A percentile compares a stretch with the other conserved stretches of the same genome.
These are phyloP conservation scores for Xylaria sp. DNA, from an alignment of 2,329 filamentous ascomycete genomes.

Conservation along the genomic window DNA sequence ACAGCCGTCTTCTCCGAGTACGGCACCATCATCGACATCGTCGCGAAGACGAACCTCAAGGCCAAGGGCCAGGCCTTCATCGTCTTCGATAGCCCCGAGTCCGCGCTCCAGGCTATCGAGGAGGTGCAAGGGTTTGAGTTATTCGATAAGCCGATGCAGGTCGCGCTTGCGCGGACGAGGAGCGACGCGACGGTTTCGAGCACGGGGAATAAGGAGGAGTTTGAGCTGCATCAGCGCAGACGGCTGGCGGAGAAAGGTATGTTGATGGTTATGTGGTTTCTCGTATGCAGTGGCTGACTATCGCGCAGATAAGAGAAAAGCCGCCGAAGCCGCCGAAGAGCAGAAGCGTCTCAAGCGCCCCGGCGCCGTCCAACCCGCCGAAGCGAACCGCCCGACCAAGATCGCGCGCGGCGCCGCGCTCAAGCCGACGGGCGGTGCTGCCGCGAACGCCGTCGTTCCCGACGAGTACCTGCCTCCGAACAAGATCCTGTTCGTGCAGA, in stretches of 20 bases:
- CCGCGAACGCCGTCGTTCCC: constrained; percentile 70
- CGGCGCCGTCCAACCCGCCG: constrained; percentile 40
- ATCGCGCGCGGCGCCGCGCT: constrained; percentile 65
- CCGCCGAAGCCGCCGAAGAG: constrained; percentile 70
- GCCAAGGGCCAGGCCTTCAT: constrained; percentile 95
- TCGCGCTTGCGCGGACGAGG: constrained; percentile 73
- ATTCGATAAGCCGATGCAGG: constrained; percentile 82
- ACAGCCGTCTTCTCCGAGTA: constrained; percentile 80
- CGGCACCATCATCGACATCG: constrained; percentile 75
- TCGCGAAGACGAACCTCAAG: constrained; percentile 84
- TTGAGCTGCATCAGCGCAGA: constrained; percentile 80
- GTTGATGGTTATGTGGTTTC: background rate
- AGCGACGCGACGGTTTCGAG: constrained; percentile 83
- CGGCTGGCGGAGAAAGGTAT: constrained; percentile 85
- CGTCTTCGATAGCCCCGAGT: constrained; percentile 77
- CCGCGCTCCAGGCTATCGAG: constrained; percentile 76
- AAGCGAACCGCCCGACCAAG: constrained; percentile 59
- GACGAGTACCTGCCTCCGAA: constrained; percentile 97
- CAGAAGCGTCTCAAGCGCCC: constrained; percentile 70
- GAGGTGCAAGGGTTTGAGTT: constrained; percentile 89
- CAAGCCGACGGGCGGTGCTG: constrained; percentile 66
- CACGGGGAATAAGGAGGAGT: constrained; percentile 69
- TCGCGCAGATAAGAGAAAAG: constrained; percentile 66
- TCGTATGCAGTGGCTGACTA: background rate
- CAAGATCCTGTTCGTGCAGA: constrained; percentile 92